Evolutionary conservation across 2,329 filamentous ascomycete genomes (phyloP).

Genomic region (Diaporthe aspalathi): DNA sequence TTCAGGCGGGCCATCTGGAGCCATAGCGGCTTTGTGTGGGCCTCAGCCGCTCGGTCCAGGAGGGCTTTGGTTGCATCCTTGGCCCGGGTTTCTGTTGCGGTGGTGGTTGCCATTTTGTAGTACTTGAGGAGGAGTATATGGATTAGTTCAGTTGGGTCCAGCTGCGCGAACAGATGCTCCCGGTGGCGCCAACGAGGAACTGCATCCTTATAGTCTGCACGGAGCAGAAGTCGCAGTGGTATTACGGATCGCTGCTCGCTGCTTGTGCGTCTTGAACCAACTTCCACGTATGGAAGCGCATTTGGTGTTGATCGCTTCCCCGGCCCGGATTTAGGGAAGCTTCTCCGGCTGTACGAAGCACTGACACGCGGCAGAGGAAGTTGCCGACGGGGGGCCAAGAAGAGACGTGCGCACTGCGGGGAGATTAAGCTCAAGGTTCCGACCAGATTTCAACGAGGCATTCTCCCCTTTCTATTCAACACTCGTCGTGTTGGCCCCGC

Average conservation of each 20-base stretch:
- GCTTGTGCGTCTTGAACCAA: not conserved
- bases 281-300: not conserved
- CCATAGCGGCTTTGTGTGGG: conserved; percentile 54
- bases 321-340: conserved; percentile 32
- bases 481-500: not conserved
- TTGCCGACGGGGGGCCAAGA: not conserved
- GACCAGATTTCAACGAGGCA: conserved; percentile 18
- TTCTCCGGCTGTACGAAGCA: conserved; percentile 5
- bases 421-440: conserved; percentile 27
- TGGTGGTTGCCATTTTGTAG: conserved; percentile 33
- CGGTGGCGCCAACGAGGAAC: not conserved
- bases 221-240: not conserved
- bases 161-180: not conserved
- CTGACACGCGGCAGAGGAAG: not conserved
- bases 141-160: not conserved
- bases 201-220: not conserved
- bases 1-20: conserved; percentile 56
- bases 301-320: not conserved
- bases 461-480: conserved; percentile 25
- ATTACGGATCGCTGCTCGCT: too few species aligned
- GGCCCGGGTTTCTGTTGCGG: conserved; percentile 31
- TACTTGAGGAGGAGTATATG: not conserved
- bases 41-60: conserved; percentile 31
- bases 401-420: conserved; percentile 33
- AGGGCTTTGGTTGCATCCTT: conserved; percentile 33